phyloP scores from a whole-genome alignment of 371 early-diverging fungal species.

The Mortierella sp. region DNA sequence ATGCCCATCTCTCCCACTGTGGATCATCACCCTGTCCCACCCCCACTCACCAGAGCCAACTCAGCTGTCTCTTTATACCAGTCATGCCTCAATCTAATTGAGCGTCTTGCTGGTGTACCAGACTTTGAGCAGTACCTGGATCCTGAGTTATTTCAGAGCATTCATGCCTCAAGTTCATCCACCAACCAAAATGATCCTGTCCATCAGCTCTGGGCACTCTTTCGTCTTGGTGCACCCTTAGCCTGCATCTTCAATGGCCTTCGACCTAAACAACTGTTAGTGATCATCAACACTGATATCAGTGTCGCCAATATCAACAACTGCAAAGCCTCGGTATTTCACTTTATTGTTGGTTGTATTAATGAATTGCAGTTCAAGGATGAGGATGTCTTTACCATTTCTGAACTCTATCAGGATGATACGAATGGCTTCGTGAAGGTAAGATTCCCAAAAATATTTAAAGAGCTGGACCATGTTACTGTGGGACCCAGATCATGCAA shows the following conservation, averaged over 20 bases:
- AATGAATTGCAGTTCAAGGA: constrained; percentile 75
- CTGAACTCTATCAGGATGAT: constrained; percentile 93
- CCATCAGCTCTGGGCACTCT: constrained; percentile 85
- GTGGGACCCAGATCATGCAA: neutral
- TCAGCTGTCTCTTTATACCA: constrained; percentile 71
- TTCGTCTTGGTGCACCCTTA: constrained; percentile 91
- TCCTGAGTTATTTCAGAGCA: constrained; percentile 51
- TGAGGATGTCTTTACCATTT: constrained; percentile 87
- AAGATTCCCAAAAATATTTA: constrained; percentile 10
- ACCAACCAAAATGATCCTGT: constrained; percentile 78
- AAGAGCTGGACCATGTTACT: neutral
- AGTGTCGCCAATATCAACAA: constrained; percentile 74
- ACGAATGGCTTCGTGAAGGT: constrained; percentile 97
- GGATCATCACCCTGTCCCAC: constrained; percentile 32
- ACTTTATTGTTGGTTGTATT: constrained; percentile 80
- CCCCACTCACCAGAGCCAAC: constrained; percentile 35
- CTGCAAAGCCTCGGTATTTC: constrained; percentile 87
- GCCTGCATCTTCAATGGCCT: constrained; percentile 59
- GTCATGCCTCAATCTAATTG: constrained; percentile 70
- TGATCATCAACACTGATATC: constrained; percentile 66
- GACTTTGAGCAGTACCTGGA: constrained; percentile 72
- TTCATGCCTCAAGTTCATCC: constrained; percentile 41
- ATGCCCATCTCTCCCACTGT: constrained; percentile 32
- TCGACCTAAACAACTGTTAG: constrained; percentile 61
- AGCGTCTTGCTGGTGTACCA: constrained; percentile 69